Evolutionary conservation across 2,329 filamentous ascomycete genomes (phyloP), one percentile per base, ranked within the genome.

Genomic region (Gliomastix tumulicola): DNA sequence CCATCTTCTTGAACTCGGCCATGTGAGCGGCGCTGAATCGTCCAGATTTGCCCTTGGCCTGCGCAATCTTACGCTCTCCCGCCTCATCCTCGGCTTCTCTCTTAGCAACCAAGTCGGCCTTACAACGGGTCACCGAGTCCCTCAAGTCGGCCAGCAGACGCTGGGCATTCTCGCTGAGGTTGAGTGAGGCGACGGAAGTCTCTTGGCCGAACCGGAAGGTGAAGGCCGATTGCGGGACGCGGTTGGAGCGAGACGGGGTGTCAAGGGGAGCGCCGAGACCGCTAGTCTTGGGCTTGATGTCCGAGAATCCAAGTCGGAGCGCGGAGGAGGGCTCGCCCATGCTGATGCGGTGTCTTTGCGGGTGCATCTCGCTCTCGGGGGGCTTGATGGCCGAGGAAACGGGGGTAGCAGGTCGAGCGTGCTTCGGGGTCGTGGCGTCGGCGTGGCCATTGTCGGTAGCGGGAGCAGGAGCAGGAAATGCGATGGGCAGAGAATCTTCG

Each of bases 1-100:
- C 88, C 90, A 97, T 96, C 69, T 94, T 97, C 63, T 87, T 87
- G 65, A 97, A 96, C 52, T 90, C 77, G 34, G 82, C 79, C 76
- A 86, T 84, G 56, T 97, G 90, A 25, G 77, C 80, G 44, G 88
- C 82, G 55, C 87, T 95, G 63, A 82, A 97, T 32, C 90, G 82
- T 34, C 80, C 68, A 35, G 78, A 74, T 56, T 82, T 89, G 47
- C 86, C 81, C 63, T 82, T 94, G 11, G 89, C 79, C 46, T 79
- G 78, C 7, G 84, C 89, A 51, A 94, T 84, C 58, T 80, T 87
- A 46, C 90, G 82, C 25, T 60, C 63, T 13, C 59, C 54, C 22
- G 51, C 44, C 28, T 69, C 68, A 31, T 59, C 57, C 45, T 82
- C 69, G 22, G 71, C 69, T 27, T 80, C 74, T 23, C 73, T 72